phyloP scores from a whole-genome alignment of 345 rosid genomes.

The Arabidopsis arenosa region DNA sequence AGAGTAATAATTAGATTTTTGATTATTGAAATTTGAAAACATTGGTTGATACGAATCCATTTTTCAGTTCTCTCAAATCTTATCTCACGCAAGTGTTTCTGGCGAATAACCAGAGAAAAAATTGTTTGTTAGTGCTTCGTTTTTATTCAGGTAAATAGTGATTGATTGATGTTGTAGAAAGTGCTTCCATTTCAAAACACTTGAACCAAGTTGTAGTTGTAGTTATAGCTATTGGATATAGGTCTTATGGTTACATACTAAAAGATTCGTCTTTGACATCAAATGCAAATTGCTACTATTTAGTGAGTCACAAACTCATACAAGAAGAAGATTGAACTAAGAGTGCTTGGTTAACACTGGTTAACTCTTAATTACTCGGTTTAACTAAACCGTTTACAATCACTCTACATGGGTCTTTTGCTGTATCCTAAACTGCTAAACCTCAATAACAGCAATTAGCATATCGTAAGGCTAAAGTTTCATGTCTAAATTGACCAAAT shows the following conservation, averaged over 20 bases:
- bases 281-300: constrained; percentile 34
- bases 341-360: neutral
- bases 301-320: neutral
- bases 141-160: neutral
- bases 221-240: constrained; percentile 75
- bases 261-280: constrained; percentile 58
- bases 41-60: constrained; percentile 55
- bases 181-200: constrained; percentile 77
- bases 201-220: constrained; percentile 79
- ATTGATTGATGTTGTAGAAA: constrained; percentile 40
- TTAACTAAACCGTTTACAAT: neutral
- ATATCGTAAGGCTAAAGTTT: neutral
- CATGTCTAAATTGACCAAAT: neutral
- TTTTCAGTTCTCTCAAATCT: constrained; percentile 72
- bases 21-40: neutral
- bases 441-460: neutral
- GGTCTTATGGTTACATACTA: constrained; percentile 67
- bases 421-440: constrained; percentile 78
- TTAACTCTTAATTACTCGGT: neutral
- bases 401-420: constrained; percentile 86
- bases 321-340: constrained; percentile 40
- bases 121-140: constrained; percentile 9
- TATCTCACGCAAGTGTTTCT: constrained; percentile 54
- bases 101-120: neutral
- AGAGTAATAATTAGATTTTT: neutral